phyloP scores from a whole-genome alignment of 1,284 basidiomycete species.

The Chalciporus sp. region DNA sequence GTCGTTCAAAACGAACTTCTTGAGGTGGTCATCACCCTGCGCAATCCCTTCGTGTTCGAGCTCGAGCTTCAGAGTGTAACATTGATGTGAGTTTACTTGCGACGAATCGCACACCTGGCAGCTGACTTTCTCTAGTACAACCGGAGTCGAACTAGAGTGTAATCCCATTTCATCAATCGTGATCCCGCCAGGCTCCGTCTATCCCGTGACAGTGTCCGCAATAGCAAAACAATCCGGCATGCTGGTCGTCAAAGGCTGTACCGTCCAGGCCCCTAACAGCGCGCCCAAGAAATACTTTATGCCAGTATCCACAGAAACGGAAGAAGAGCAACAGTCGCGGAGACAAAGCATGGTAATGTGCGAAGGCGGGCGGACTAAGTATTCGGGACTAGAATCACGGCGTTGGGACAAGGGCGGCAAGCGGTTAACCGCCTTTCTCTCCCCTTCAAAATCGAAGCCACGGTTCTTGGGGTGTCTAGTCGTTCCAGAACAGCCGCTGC shows the following conservation, averaged over 20 bases:
- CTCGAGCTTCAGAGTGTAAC: conserved; percentile 82
- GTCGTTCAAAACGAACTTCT: conserved; percentile 84
- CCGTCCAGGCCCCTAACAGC: conserved; percentile 77
- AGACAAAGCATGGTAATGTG: conserved; percentile 60
- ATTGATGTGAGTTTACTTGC: conserved; percentile 61
- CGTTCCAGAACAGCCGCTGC: conserved; percentile 82
- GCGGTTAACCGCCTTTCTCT: conserved; percentile 31
- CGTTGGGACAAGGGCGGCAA: conserved; percentile 52
- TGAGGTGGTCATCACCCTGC: conserved; percentile 83
- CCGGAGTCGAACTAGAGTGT: conserved; percentile 77
- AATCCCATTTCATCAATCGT: conserved; percentile 55
- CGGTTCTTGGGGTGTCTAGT: conserved; percentile 76
- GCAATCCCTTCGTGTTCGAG: conserved; percentile 91
- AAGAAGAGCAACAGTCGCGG: conserved; percentile 63
- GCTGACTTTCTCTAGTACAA: conserved; percentile 56
- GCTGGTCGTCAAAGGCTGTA: conserved; percentile 77
- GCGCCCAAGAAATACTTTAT: conserved; percentile 73
- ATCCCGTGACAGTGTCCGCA: conserved; percentile 74
- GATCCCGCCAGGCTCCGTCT: conserved; percentile 75
- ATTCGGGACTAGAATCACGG: conserved; percentile 67
- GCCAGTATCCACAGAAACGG: conserved; percentile 73
- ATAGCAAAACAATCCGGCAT: conserved; percentile 67
- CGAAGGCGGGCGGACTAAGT: conserved; percentile 70
- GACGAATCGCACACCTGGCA: background rate
- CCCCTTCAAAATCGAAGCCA: conserved; percentile 37